Conservation (phyloP, 2,329 filamentous ascomycete genomes). For the Verticillium dahliae region DNA sequence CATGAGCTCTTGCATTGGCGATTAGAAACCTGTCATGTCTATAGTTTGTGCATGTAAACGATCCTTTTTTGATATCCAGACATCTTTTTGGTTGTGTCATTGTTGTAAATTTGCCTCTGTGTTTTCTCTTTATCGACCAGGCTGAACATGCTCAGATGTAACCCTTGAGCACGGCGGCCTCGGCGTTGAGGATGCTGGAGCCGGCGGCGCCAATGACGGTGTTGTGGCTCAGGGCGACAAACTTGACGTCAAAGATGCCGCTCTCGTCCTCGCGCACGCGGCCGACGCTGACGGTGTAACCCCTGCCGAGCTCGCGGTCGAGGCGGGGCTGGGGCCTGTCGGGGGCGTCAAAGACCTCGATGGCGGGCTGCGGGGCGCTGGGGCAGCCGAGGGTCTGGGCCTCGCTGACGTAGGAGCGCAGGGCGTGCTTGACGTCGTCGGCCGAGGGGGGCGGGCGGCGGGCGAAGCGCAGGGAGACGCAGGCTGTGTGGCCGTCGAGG, state of each 20-base stretch:
- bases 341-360: conserved; percentile 81
- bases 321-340: conserved; percentile 88
- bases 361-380: conserved; percentile 74
- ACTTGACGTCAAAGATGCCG: conserved; percentile 90
- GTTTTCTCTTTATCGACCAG: too few relatives aligned
- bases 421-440: conserved; percentile 69
- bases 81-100: conserved; percentile 1
- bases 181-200: conserved; percentile 89
- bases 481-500: conserved; percentile 91
- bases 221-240: conserved; percentile 84
- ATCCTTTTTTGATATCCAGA: background rate
- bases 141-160: conserved; percentile 47
- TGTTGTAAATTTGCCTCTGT: background rate
- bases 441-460: conserved; percentile 67
- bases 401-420: conserved; percentile 76
- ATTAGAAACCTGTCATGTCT: background rate
- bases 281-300: conserved; percentile 88
- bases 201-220: conserved; percentile 94
- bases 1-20: background rate
- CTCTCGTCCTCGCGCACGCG: conserved; percentile 79
- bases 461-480: conserved; percentile 79
- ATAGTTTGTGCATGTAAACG: background rate
- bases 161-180: conserved; percentile 86
- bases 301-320: conserved; percentile 76
- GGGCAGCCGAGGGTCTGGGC: conserved; percentile 79